Percentiles rank a stretch among this genome's conserved stretches.
These are phyloP conservation scores for Leishmania tropica DNA, from an alignment of 208 protist species.

Conservation along the genomic window DNA sequence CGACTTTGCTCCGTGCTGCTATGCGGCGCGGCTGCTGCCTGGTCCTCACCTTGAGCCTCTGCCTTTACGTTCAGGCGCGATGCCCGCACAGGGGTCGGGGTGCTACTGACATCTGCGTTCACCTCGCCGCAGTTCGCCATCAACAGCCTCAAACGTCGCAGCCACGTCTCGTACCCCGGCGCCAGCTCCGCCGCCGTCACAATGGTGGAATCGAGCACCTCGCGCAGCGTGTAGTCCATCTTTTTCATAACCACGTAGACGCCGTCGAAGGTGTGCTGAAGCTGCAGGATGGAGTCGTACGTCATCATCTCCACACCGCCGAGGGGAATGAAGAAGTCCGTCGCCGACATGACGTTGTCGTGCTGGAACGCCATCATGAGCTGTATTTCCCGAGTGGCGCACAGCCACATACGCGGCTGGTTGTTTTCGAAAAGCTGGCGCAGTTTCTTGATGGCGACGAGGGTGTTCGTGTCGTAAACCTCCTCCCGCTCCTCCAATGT, in stretches of 20 bases:
- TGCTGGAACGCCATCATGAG: slow-evolving; percentile 86
- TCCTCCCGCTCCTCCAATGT: slow-evolving; percentile 53
- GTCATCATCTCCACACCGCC: slow-evolving; percentile 73
- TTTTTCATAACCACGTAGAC: slow-evolving; percentile 92
- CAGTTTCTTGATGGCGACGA: slow-evolving; percentile 85
- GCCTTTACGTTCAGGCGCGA: not conserved
- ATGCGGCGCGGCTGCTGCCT: not conserved
- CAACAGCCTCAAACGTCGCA: not conserved
- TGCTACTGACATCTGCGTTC: not conserved
- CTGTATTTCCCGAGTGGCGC: slow-evolving; percentile 81
- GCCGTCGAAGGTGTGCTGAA: slow-evolving; percentile 71
- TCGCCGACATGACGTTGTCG: slow-evolving; percentile 79
- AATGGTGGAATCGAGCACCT: slow-evolving; percentile 75
- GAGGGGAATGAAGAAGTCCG: slow-evolving; percentile 86
- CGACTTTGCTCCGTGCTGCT: not conserved
- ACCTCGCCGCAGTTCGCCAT: not conserved
- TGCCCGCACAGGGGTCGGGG: not conserved
- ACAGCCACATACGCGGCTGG: slow-evolving; percentile 86
- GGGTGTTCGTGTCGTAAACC: slow-evolving; percentile 61
- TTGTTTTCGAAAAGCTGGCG: slow-evolving; percentile 74
- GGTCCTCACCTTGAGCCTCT: not conserved
- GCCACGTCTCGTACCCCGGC: slow-evolving; percentile 14
- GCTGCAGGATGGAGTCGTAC: slow-evolving; percentile 58
- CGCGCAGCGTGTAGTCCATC: slow-evolving; percentile 86
- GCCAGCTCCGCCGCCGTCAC: slow-evolving; percentile 34